Percentiles rank a stretch among this genome's conserved stretches.
Evolutionary conservation across 306 rosid species (phyloP).

Genomic region (Dryas drummondii): DNA sequence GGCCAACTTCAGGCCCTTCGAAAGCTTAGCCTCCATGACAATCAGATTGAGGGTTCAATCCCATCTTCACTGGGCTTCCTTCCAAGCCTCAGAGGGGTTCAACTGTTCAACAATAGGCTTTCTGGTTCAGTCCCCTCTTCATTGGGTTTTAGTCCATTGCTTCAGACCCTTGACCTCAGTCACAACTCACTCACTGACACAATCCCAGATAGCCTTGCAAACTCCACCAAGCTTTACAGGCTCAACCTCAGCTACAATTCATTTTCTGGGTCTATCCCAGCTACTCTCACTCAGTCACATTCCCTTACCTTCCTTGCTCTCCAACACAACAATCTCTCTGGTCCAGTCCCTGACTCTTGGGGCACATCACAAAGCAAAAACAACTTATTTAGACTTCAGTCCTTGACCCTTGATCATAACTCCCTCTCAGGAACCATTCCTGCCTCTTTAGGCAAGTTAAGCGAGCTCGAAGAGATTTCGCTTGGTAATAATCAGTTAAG

Average conservation of each 20-base stretch:
- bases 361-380: conserved; percentile 30
- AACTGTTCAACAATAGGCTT: conserved; percentile 68
- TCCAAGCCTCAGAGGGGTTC: conserved; percentile 80
- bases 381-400: conserved; percentile 41
- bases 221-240: conserved; percentile 67
- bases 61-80: conserved; percentile 74
- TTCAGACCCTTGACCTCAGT: conserved; percentile 74
- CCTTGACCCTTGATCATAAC: conserved; percentile 54
- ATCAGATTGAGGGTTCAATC: conserved; percentile 62
- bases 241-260: conserved; percentile 74
- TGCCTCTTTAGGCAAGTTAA: conserved; percentile 48
- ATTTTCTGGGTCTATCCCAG: conserved; percentile 60
- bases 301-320: conserved; percentile 58
- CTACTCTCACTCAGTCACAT: conserved; percentile 37
- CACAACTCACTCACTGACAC: conserved; percentile 56
- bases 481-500: conserved; percentile 45
- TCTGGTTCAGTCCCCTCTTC: conserved; percentile 77
- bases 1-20: conserved; percentile 75
- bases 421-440: conserved; percentile 61
- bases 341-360: conserved; percentile 58
- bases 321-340: conserved; percentile 72
- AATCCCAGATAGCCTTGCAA: conserved; percentile 66
- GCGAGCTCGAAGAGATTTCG: conserved; percentile 47
- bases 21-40: conserved; percentile 87
- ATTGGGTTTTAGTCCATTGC: conserved; percentile 64